phyloP scores from a whole-genome alignment of 2,329 filamentous ascomycete species.

The Acrocalymma vagum region DNA sequence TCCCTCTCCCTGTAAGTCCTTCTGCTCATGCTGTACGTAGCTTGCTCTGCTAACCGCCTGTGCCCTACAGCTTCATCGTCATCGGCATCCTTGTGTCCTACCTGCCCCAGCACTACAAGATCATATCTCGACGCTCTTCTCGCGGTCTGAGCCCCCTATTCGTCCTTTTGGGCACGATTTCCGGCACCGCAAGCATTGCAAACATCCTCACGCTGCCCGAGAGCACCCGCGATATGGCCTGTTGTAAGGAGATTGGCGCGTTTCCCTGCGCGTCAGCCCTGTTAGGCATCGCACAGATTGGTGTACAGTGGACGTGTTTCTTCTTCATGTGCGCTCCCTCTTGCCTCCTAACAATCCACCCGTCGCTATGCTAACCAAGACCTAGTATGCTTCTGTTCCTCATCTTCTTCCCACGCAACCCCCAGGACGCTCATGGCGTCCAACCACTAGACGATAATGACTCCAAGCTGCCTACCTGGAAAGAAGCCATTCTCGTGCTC shows the following conservation, averaged over 20 bases:
- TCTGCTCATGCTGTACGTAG: constrained; percentile 5
- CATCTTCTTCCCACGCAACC: constrained; percentile 76
- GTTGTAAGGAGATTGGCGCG: constrained; percentile 81
- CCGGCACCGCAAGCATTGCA: constrained; percentile 85
- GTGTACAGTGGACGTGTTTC: constrained; percentile 91
- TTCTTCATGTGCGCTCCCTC: constrained; percentile 74
- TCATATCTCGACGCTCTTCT: constrained; percentile 83
- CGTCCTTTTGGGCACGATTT: constrained; percentile 90
- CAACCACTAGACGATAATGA: constrained; percentile 39
- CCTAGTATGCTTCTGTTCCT: constrained; percentile 88
- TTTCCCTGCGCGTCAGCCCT: constrained; percentile 87
- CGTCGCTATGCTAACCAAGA: constrained; percentile 25
- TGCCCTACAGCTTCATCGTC: constrained; percentile 71
- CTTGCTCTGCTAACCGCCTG: constrained; percentile 22
- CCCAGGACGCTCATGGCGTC: constrained; percentile 26
- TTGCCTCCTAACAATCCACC: too few relatives aligned
- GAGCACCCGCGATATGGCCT: constrained; percentile 82
- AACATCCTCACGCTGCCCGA: constrained; percentile 91
- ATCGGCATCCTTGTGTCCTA: constrained; percentile 92
- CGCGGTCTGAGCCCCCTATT: constrained; percentile 97
- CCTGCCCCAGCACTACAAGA: constrained; percentile 92
- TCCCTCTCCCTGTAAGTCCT: constrained; percentile 60
- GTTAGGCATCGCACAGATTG: constrained; percentile 89
- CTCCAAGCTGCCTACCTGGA: constrained; percentile 65
- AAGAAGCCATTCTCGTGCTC: constrained; percentile 80